A percentile compares a stretch with the other conserved stretches of the same genome.
phyloP scores from a whole-genome alignment of 208 protist species.

The Trichomonas gallinae region DNA sequence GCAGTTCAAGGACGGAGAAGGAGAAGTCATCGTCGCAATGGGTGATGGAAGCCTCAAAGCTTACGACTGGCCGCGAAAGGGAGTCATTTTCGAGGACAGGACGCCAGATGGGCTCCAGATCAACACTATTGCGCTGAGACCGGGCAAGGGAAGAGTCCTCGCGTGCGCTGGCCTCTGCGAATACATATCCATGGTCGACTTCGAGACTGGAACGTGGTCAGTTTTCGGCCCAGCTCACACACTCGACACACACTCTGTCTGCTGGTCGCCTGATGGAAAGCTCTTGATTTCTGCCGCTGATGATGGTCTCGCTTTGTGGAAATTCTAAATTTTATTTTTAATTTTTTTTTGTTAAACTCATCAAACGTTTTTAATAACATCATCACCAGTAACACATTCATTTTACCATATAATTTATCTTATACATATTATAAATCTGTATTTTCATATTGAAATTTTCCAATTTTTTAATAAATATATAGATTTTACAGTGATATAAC shows the following conservation, averaged over 20 bases:
- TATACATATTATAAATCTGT: too few species aligned
- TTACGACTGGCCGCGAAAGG: neutral
- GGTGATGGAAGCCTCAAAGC: neutral
- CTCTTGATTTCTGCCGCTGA: neutral
- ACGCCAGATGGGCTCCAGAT: neutral
- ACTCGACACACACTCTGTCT: neutral
- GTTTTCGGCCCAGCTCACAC: neutral
- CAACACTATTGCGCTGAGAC: neutral
- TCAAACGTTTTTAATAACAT: too few species aligned
- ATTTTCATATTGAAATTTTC: too few species aligned
- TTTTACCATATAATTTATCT: too few species aligned
- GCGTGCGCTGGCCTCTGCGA: neutral
- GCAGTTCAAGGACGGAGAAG: constrained; percentile 4
- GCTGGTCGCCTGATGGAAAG: neutral
- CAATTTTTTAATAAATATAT: too few species aligned
- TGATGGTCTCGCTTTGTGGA: neutral
- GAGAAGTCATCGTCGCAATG: neutral
- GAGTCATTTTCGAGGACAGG: neutral
- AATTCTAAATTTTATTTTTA: neutral
- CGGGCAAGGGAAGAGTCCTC: neutral
- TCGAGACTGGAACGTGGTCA: neutral
- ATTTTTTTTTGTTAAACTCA: neutral
- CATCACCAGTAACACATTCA: too few species aligned
- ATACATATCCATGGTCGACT: neutral
- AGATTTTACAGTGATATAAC: too few species aligned